A percentile compares a stretch with the other conserved stretches of the same genome.
phyloP scores from a whole-genome alignment of 2,329 filamentous ascomycete species.

The Beauveria medogensis region DNA sequence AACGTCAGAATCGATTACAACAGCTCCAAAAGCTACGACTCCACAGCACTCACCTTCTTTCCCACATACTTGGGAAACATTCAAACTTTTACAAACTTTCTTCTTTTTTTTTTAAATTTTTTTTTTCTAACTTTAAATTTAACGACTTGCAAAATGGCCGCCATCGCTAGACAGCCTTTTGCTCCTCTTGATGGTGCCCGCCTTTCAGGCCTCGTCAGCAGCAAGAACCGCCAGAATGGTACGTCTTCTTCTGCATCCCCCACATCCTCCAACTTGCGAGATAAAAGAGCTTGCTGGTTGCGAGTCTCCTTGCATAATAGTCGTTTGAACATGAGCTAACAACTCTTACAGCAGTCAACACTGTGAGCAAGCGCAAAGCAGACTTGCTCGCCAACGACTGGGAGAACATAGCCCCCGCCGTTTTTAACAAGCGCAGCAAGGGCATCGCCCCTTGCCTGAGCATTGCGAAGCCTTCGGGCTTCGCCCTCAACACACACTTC shows the following conservation, averaged over 20 bases:
- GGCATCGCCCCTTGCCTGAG: conserved; percentile 36
- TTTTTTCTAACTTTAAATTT: not conserved
- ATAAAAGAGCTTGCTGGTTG: not conserved
- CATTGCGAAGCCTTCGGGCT: conserved; percentile 40
- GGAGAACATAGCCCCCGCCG: conserved; percentile 54
- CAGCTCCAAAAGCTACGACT: not conserved
- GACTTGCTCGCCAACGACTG: conserved; percentile 42
- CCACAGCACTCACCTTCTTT: not conserved
- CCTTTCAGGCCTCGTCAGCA: conserved; percentile 62
- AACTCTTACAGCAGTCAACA: conserved; percentile 30
- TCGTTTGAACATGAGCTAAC: not conserved
- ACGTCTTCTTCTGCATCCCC: conserved; percentile 25
- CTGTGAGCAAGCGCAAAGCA: conserved; percentile 48
- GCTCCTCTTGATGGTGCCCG: conserved; percentile 62
- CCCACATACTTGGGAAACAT: not conserved
- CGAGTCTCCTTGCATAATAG: not conserved
- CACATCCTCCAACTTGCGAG: not conserved
- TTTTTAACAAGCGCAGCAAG: conserved; percentile 54
- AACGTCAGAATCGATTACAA: not conserved
- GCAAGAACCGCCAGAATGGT: conserved; percentile 74
- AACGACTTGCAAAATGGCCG: conserved; percentile 37
- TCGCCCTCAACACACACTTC: conserved; percentile 33
- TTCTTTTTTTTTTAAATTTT: not conserved
- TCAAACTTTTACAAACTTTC: not conserved
- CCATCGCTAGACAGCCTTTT: conserved; percentile 62